phyloP scores from a whole-genome alignment of 495 filamentous ascomycete species.

The Annulohypoxylon moriforme region DNA sequence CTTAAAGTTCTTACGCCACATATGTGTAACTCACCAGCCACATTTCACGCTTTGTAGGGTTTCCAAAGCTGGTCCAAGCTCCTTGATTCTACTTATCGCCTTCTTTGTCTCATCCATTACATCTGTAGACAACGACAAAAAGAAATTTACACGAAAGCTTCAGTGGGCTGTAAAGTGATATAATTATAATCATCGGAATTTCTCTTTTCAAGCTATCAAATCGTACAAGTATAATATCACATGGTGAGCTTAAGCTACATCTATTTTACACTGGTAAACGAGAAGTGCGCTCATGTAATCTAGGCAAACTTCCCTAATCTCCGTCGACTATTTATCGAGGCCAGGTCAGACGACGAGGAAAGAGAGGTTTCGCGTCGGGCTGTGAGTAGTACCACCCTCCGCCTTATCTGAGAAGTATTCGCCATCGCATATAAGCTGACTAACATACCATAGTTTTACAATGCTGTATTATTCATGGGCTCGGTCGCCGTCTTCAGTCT shows the following conservation, averaged over 20 bases:
- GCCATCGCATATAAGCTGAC: background rate
- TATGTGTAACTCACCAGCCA: background rate
- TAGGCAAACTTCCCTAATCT: slow-evolving; percentile 93
- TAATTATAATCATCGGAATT: background rate
- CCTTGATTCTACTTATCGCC: background rate
- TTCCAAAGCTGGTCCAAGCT: background rate
- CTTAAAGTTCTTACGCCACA: slow-evolving; percentile 14
- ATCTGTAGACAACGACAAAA: background rate
- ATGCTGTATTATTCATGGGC: slow-evolving; percentile 93
- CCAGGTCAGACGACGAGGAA: slow-evolving; percentile 92
- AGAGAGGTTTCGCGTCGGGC: slow-evolving; percentile 93
- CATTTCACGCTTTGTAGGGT: background rate
- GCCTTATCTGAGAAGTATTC: background rate
- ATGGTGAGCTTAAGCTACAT: slow-evolving; percentile 38
- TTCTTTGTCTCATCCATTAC: background rate
- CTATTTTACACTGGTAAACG: background rate
- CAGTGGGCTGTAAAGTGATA: background rate
- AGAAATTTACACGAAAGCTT: background rate
- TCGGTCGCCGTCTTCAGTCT: slow-evolving; percentile 94
- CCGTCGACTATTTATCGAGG: slow-evolving; percentile 94
- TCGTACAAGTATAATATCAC: background rate
- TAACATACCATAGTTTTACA: slow-evolving; percentile 81
- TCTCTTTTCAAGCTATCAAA: background rate
- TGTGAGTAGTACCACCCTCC: slow-evolving; percentile 63
- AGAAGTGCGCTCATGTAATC: background rate